These are phyloP conservation scores for Fusarium sp. DNA, from an alignment of 2,329 filamentous ascomycete species.

Conservation along the genomic window DNA sequence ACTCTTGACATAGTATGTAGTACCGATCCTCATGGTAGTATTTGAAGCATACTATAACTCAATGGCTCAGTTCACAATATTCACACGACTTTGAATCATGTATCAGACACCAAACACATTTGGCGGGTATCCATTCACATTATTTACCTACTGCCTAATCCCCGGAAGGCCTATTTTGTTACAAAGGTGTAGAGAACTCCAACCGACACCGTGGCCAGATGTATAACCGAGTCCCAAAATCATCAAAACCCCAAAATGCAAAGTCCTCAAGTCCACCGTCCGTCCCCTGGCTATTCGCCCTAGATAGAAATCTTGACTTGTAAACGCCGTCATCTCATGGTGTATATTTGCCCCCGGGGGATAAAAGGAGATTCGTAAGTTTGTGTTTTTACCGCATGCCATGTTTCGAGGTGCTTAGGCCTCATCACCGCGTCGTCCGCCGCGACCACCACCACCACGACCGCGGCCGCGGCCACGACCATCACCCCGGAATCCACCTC, in stretches of 20 bases:
- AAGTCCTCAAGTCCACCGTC: conserved; percentile 38
- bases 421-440: conserved; percentile 52
- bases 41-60: neutral
- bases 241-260: conserved; percentile 46
- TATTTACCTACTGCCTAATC: conserved; percentile 36
- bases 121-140: conserved; percentile 43
- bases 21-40: neutral
- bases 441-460: conserved; percentile 46
- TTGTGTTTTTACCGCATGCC: conserved; percentile 39
- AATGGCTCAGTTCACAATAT: conserved; percentile 1
- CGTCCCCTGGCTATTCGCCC: conserved; percentile 39
- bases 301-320: conserved; percentile 41
- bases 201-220: conserved; percentile 42
- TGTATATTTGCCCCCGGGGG: conserved; percentile 50
- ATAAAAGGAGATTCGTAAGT: conserved; percentile 44
- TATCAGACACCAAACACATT: neutral
- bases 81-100: neutral
- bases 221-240: conserved; percentile 43
- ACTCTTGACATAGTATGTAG: neutral
- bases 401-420: conserved; percentile 45
- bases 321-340: conserved; percentile 53
- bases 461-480: conserved; percentile 55
- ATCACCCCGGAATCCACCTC: conserved; percentile 61
- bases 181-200: conserved; percentile 43
- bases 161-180: conserved; percentile 38